These are phyloP conservation scores for Hygrocybe punicea DNA, from an alignment of 768 basidiomycete species.

Conservation along the genomic window DNA sequence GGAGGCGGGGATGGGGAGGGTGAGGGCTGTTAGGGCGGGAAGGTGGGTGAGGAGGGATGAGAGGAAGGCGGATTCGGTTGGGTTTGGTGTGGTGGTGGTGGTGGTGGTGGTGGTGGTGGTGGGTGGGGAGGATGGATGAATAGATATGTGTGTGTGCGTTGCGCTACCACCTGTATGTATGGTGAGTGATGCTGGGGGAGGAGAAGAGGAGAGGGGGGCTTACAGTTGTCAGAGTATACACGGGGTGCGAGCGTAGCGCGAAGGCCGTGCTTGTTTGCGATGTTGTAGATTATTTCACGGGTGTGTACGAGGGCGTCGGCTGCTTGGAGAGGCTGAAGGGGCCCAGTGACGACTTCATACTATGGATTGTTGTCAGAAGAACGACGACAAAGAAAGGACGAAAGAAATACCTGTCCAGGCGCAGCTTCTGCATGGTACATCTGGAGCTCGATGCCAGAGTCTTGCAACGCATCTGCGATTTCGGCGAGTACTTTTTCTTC, in stretches of 20 bases:
- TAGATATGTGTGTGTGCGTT: conserved; percentile 64
- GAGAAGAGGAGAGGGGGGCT: conserved; percentile 23
- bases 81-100: conserved; percentile 5
- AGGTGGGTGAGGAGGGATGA: conserved; percentile 57
- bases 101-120: not conserved
- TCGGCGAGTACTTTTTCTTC: conserved; percentile 51
- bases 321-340: conserved; percentile 60
- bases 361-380: conserved; percentile 16
- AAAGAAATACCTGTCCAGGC: conserved; percentile 49
- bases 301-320: conserved; percentile 66
- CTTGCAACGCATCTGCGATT: conserved; percentile 50
- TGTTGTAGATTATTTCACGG: conserved; percentile 62
- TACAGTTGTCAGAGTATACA: conserved; percentile 39
- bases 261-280: conserved; percentile 61
- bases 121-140: conserved; percentile 45
- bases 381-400: not conserved
- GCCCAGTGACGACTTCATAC: conserved; percentile 70
- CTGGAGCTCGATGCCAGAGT: conserved; percentile 55
- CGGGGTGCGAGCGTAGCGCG: conserved; percentile 66
- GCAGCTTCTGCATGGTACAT: conserved; percentile 71
- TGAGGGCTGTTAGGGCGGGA: conserved; percentile 54
- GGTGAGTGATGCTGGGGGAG: conserved; percentile 45
- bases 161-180: conserved; percentile 44
- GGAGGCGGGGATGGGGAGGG: conserved; percentile 56
- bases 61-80: conserved; percentile 58